phyloP scores from a whole-genome alignment of 2,329 filamentous ascomycete species.

The Rutstroemia sp. region DNA sequence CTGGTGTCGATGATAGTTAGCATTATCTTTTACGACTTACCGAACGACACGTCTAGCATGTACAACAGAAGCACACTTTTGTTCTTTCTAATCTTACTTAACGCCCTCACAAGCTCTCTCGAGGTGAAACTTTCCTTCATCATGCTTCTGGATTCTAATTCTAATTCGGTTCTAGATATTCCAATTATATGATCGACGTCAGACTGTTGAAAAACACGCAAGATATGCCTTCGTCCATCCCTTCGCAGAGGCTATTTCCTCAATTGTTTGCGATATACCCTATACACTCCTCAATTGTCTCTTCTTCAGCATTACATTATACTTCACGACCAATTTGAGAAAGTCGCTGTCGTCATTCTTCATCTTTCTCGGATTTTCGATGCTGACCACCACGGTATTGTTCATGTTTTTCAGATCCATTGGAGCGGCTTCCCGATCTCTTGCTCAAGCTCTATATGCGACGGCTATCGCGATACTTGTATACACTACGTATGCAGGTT shows the following conservation, averaged over 20 bases:
- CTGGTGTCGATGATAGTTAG: conserved; percentile 54
- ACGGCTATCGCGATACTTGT: conserved; percentile 41
- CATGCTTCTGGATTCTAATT: neutral
- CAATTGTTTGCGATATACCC: conserved; percentile 79
- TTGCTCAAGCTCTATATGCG: conserved; percentile 56
- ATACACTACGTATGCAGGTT: conserved; percentile 31
- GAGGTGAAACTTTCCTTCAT: conserved; percentile 34
- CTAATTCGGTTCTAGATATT: conserved; percentile 48
- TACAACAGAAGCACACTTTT: conserved; percentile 55
- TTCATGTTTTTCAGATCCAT: conserved; percentile 79
- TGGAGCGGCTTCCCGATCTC: conserved; percentile 63
- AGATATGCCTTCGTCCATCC: conserved; percentile 88
- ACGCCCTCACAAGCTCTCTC: conserved; percentile 52
- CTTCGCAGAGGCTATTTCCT: conserved; percentile 80
- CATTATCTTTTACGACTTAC: conserved; percentile 56
- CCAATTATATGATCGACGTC: conserved; percentile 72
- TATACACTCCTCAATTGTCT: conserved; percentile 60
- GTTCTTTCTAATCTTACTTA: conserved; percentile 61
- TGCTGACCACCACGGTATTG: conserved; percentile 46
- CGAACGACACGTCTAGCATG: conserved; percentile 47
- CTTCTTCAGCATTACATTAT: conserved; percentile 71
- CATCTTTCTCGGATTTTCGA: conserved; percentile 50
- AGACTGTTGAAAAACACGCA: conserved; percentile 84
- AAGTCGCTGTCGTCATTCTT: conserved; percentile 73
- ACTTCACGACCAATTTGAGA: conserved; percentile 80